phyloP scores from a whole-genome alignment of 805 yeast species.

The Ogataea parapolymorpha region DNA sequence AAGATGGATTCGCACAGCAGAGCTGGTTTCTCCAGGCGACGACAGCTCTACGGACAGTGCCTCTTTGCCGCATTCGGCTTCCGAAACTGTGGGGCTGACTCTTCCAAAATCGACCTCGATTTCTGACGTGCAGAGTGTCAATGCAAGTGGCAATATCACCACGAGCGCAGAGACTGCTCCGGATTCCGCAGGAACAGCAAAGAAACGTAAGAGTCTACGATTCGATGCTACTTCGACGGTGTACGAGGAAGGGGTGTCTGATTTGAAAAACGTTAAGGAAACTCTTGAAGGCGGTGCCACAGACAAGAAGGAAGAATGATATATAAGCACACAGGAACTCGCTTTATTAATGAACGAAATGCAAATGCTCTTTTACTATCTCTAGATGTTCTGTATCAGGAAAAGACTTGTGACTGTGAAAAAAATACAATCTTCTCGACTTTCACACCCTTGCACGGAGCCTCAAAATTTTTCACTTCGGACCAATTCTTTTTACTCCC shows the following conservation, averaged over 20 bases:
- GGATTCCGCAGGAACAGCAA: constrained; percentile 6
- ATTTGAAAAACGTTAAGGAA: not conserved
- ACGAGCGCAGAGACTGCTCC: constrained; percentile 9
- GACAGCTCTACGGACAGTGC: not conserved
- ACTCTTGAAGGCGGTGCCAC: not conserved
- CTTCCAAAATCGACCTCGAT: constrained; percentile 13
- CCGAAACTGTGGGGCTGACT: constrained; percentile 11
- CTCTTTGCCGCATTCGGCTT: constrained; percentile 8
- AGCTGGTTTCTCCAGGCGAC: constrained; percentile 48
- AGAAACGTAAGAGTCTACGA: constrained; percentile 28
- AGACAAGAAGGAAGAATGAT: constrained; percentile 5
- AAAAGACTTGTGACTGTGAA: constrained; percentile 17
- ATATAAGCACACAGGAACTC: constrained; percentile 1
- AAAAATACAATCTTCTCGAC: not conserved
- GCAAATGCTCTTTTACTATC: constrained; percentile 6
- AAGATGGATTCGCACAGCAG: constrained; percentile 95
- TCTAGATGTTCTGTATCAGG: constrained; percentile 10
- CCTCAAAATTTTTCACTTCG: constrained; percentile 11
- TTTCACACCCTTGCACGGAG: constrained; percentile 13
- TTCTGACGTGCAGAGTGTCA: constrained; percentile 22
- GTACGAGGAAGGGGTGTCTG: constrained; percentile 7
- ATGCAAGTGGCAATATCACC: constrained; percentile 25
- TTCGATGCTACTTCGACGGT: constrained; percentile 25
- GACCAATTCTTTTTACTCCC: not conserved
- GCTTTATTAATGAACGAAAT: not conserved